These are phyloP conservation scores for Castanopsis chinensis DNA, from an alignment of 306 rosid species.

Conservation along the genomic window DNA sequence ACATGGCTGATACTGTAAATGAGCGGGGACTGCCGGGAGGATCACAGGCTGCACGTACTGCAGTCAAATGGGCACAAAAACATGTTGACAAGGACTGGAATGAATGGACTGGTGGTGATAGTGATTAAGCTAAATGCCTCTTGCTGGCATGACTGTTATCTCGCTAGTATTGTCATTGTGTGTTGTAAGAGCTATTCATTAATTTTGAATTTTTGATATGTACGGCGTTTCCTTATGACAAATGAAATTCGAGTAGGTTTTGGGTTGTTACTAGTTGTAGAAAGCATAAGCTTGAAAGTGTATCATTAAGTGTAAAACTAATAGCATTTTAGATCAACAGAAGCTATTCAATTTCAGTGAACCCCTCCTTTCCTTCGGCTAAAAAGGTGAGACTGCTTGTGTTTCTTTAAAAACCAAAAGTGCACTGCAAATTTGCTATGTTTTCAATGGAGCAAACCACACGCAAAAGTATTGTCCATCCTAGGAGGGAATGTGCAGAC, in stretches of 20 bases:
- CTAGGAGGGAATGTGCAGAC: too few species aligned
- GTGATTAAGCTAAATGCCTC: conserved; percentile 14
- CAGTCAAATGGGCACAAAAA: conserved; percentile 79
- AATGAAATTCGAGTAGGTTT: not conserved
- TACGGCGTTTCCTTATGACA: not conserved
- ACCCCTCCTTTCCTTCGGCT: too few species aligned
- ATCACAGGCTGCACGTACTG: conserved; percentile 77
- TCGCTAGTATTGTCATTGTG: not conserved
- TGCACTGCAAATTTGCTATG: too few species aligned
- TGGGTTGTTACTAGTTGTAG: not conserved
- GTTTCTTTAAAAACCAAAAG: too few species aligned
- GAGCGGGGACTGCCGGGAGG: conserved; percentile 86
- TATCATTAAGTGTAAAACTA: not conserved
- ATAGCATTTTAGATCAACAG: not conserved
- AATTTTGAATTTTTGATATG: conserved; percentile 39
- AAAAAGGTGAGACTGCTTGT: not conserved
- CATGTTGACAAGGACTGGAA: conserved; percentile 96
- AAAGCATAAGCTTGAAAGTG: not conserved
- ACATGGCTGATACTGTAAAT: conserved; percentile 70
- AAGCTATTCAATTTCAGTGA: not conserved
- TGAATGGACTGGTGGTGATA: conserved; percentile 62
- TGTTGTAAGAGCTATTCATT: conserved; percentile 28
- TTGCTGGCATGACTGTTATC: not conserved
- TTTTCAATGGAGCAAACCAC: too few species aligned
- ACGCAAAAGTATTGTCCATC: not conserved